Base-by-base conservation (phyloP, 371 early-diverging fungal species). In the Encephalitozoon hellem region DNA sequence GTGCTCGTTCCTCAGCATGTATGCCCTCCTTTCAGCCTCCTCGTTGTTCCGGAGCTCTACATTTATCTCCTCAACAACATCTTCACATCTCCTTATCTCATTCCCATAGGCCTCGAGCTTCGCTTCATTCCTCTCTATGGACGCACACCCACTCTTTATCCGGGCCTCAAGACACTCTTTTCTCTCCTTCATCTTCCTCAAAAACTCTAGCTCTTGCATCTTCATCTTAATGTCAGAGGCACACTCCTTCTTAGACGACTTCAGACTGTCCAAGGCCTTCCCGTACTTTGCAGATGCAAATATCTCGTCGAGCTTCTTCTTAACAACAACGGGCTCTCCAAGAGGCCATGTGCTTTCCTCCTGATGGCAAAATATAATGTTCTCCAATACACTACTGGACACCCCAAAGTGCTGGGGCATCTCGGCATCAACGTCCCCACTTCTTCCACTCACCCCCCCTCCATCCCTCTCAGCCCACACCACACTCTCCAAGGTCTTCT, bases 301-400 rank as follows among this genome's bases (percentile, higher is more conserved):
- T 52, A 99, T 96, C 32, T 95, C 97, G 84, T 99, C 99, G 85
- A 99, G 94, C 79, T 91, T 93, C 82, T 97, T 97, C 83, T 99
- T 99, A 32, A 98, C 77, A 0, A 86, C 79, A 1, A 87, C 72
- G 0, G 97, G 89, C 76, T 99, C 99, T 0, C 91, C 87, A 18
- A 99, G 86, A 6, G 96, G 96, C 94, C 99, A 99, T 76, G 89
- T 91, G 49, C 92, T 91, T 9, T 99, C 98, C 81, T 99, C 99
- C 85, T 99, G 99, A 81, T 97, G 98, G 82, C 96, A 95, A 77
- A 99, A 98, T 15, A 98, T 91, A 41, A 99, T 97, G 85, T 92
- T 94, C 69, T 98, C 96, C 26, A 99, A 83, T 32, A 99, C 91
- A 0, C 96, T 91, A 83, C 86, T 97, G 94, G 54, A 96, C 77